Percentiles rank a stretch among this genome's conserved stretches.
phyloP scores from a whole-genome alignment of 768 basidiomycete species.

The Rossbeevera mucosa region DNA sequence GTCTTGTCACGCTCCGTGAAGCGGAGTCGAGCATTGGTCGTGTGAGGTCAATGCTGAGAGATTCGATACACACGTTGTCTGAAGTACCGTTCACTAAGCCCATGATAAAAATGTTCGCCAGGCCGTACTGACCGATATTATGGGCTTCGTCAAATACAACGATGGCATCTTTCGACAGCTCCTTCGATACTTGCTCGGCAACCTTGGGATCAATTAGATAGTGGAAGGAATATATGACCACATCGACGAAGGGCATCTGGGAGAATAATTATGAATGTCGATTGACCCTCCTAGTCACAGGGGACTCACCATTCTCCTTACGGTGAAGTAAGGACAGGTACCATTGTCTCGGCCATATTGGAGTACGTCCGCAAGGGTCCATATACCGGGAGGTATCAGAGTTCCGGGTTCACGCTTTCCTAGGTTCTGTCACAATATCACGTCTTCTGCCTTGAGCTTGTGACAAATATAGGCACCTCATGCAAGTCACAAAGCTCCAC shows the following conservation, averaged over 20 bases:
- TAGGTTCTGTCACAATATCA: constrained; percentile 55
- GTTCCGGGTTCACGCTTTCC: constrained; percentile 77
- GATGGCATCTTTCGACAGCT: constrained; percentile 95
- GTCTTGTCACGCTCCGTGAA: constrained; percentile 75
- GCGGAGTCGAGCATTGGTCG: constrained; percentile 97
- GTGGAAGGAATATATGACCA: constrained; percentile 99
- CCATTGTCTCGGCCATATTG: constrained; percentile 82
- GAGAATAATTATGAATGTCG: neutral
- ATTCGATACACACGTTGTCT: constrained; percentile 99
- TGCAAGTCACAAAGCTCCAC: constrained; percentile 93
- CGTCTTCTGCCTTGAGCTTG: neutral
- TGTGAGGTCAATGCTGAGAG: constrained; percentile 93
- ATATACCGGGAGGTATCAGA: constrained; percentile 80
- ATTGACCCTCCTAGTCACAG: neutral
- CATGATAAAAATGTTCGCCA: neutral
- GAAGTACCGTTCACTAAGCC: constrained; percentile 2
- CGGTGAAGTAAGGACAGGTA: constrained; percentile 92
- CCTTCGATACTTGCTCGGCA: constrained; percentile 97
- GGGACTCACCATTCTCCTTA: constrained; percentile 85
- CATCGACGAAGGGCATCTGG: constrained; percentile 94
- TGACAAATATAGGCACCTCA: constrained; percentile 56
- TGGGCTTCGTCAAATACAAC: constrained; percentile 99
- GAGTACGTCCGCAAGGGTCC: constrained; percentile 90
- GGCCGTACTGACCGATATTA: constrained; percentile 74
- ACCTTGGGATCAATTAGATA: constrained; percentile 98